Conservation (phyloP, 176 grass and related monocot genomes). For the Lolium rigidum region DNA sequence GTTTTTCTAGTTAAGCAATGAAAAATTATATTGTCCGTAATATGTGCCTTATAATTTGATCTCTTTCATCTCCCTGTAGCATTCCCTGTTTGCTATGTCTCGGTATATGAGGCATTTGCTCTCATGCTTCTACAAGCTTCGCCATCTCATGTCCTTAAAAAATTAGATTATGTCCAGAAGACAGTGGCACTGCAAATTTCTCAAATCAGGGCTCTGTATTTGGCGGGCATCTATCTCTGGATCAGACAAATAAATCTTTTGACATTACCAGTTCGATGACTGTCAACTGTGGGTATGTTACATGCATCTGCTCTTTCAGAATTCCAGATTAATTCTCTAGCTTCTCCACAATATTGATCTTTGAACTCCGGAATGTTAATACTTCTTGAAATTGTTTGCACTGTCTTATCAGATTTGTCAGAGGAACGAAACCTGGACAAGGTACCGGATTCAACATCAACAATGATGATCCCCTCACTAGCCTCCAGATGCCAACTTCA, state of each 20-base stretch:
- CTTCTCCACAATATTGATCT: background rate
- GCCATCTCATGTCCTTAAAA: conserved; percentile 69
- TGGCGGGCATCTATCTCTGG: conserved; percentile 83
- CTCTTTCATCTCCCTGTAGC: conserved; percentile 54
- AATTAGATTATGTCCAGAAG: conserved; percentile 75
- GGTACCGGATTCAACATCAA: conserved; percentile 90
- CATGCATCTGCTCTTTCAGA: conserved; percentile 22
- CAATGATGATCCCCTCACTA: conserved; percentile 79
- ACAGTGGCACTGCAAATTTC: conserved; percentile 53
- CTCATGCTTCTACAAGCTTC: conserved; percentile 66
- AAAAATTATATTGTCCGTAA: background rate
- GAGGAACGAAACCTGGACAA: conserved; percentile 82
- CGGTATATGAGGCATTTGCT: conserved; percentile 77
- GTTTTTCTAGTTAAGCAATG: background rate
- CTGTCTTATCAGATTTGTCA: conserved; percentile 73
- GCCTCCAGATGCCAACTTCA: conserved; percentile 89
- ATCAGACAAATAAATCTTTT: conserved; percentile 80
- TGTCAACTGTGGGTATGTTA: conserved; percentile 88
- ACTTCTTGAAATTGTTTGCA: conserved; percentile 20
- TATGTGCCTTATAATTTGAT: conserved; percentile 8
- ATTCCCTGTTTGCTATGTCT: conserved; percentile 88
- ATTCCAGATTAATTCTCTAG: background rate
- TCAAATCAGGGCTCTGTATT: conserved; percentile 76
- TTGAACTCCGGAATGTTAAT: conserved; percentile 14
- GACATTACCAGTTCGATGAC: conserved; percentile 84